Conservation (phyloP, 257 asterid genomes). For the Echites panduratus region DNA sequence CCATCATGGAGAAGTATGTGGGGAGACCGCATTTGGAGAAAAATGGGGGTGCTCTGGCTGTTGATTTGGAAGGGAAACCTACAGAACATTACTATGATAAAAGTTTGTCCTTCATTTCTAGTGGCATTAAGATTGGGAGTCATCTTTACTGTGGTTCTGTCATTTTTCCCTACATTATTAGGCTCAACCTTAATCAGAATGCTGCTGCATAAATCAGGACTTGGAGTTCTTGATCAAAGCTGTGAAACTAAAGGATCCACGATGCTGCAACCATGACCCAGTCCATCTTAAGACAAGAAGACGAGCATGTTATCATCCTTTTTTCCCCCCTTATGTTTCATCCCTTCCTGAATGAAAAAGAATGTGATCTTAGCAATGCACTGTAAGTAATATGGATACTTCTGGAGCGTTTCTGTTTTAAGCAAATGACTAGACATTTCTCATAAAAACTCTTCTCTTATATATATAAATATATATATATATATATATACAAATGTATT, state of each 20-base stretch:
- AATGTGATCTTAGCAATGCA: too few relatives aligned
- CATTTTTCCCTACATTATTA: conserved; percentile 33
- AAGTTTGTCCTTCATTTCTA: conserved; percentile 19
- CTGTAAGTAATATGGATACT: too few relatives aligned
- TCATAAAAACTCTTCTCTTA: neutral
- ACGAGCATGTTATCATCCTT: neutral
- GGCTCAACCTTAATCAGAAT: conserved; percentile 47
- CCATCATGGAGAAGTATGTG: conserved; percentile 32
- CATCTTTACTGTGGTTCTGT: conserved; percentile 57
- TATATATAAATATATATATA: neutral
- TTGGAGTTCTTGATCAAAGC: neutral
- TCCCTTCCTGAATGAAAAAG: neutral
- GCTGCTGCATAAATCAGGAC: conserved; percentile 18
- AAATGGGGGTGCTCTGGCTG: conserved; percentile 54
- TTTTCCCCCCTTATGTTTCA: too few relatives aligned
- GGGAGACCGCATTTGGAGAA: conserved; percentile 26
- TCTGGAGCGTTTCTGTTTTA: too few relatives aligned
- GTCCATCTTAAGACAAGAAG: neutral
- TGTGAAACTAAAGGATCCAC: neutral
- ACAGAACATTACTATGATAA: conserved; percentile 46
- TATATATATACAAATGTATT: neutral
- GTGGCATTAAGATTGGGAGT: conserved; percentile 52
- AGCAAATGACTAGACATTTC: too few relatives aligned
- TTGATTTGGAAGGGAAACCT: conserved; percentile 74
- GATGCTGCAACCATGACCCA: neutral